Evolutionary conservation across 2,329 filamentous ascomycete species (phyloP), one percentile per base, ranked within the genome.

Genomic region (Falciphora oryzae): DNA sequence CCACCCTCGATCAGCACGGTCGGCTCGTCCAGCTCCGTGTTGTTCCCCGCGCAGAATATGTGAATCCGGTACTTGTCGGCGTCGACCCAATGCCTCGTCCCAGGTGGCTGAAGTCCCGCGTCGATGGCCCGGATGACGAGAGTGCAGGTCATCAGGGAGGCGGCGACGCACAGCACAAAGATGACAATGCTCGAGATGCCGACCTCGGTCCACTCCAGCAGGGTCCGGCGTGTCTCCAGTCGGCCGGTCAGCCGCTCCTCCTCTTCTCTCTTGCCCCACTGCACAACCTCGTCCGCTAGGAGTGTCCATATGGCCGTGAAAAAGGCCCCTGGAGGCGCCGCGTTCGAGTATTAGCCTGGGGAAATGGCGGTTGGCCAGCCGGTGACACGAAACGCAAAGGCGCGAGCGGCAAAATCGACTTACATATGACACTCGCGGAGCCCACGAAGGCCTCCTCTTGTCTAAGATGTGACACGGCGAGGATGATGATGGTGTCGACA

Each of bases 231-330:
- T 14, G 90, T 92, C 78, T 99, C 94, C 35, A 90, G 85, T 18
- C 94, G 89, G 14, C 95, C 95, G 0, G 94, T 98, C 27, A 98
- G 80, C 31, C 95, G 87, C 74, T 97, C 89, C 74, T 99, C 95
- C 75, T 98, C 95, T 71, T 97, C 92, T 1, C 82, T 83, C 77
- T 98, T 98, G 65, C 94, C 95, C 90, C 92, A 96, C 71, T 90
- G 85, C 11, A 99, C 95, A 5, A 91, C 87, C 61, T 89, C 84
- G 72, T 97, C 94, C 10, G 89, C 91, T 11, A 89, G 71, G 27
- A 97, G 81, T 29, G 90, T 90, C 87, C 92, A 98, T 3, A 90
- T 75, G 50, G 89, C 85, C 73, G 96, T 91, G 59, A 95, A 68
- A 3, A 92, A 81, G 25, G 92, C 91, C 93, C 91, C 67, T 69